Evolutionary conservation across 108 stramenopile species (phyloP), one percentile per base, ranked within the genome.

Genomic region (Mediolabrus comicus): DNA sequence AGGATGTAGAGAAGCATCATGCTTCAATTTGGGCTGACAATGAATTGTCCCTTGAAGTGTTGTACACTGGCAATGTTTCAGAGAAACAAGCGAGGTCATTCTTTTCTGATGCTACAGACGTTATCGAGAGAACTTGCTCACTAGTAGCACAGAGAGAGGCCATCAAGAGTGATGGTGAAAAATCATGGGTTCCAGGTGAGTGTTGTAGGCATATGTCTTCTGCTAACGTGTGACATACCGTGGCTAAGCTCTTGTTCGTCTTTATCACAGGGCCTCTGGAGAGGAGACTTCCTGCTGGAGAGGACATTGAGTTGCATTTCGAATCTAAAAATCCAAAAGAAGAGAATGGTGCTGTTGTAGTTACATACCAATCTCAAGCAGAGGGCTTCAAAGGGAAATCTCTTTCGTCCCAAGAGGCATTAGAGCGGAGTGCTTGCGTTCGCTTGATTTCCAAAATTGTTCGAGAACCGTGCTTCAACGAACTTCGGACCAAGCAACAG

Each of bases 391-490:
- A 81, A 72, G 88, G 91, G 38, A 66, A 77, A 57, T 22, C 62
- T 25, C 53, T 94, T n/a, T 91, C 90, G 25, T 78, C 84, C 39
- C 60, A 74, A 34, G 73, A 79, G 53, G 80, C 87, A 22, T 69
- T 95, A 31, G 59, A 83, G 10, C 76, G 59, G n/a, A 87, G 85
- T 34, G 86, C 91, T 16, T 56, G 87, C 3, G 84, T 95, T 59
- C 82, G 91, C 33, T 65, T 92, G 57, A 62, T 95, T 34, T 79
- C 85, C 64, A 84, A 85, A 51, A 92, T 95, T 55, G 65, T 95
- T 24, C 68, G 88, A n/a, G 94, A 95, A 65, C 94, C 94, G 0
- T 79, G 87, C 8, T 95, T 95, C 71, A 75, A 95, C 54, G 80
- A 88, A 33, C 72, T 95, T 2, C 67, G 94, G 17, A 95, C 94